A percentile compares a stretch with the other conserved stretches of the same genome.
phyloP scores from a whole-genome alignment of 1,284 basidiomycete species.

The Ganoderma lingzhi region DNA sequence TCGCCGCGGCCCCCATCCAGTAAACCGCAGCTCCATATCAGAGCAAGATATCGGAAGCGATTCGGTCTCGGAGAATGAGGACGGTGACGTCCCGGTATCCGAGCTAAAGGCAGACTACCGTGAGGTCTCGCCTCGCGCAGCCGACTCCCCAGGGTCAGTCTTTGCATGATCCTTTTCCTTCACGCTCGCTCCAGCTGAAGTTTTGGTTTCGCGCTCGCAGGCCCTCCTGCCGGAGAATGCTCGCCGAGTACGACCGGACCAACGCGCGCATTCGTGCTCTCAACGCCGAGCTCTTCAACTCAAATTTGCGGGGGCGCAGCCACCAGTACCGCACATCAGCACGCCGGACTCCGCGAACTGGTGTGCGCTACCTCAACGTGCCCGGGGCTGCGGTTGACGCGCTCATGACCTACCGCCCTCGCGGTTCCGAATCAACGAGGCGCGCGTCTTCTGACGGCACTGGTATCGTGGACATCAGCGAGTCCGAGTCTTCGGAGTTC shows the following conservation, averaged over 20 bases:
- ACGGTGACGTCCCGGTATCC: background rate
- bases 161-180: too few relatives aligned
- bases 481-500: slow-evolving; percentile 1
- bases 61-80: background rate
- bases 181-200: too few relatives aligned
- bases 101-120: too few relatives aligned
- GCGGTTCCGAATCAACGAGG: background rate
- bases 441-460: background rate
- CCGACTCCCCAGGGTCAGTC: too few relatives aligned
- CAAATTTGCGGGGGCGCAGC: background rate
- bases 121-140: too few relatives aligned
- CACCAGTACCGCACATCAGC: background rate
- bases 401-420: background rate
- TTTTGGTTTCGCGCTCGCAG: background rate
- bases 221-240: background rate
- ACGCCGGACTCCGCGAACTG: background rate
- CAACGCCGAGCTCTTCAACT: background rate
- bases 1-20: too few relatives aligned
- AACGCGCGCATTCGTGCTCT: background rate
- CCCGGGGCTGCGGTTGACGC: background rate
- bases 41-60: background rate
- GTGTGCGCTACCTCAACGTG: background rate
- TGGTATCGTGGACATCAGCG: slow-evolving; percentile 3
- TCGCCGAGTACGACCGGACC: background rate
- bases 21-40: background rate